Evolutionary conservation across 2,329 filamentous ascomycete genomes (phyloP).

Genomic region (Exophiala calicioides): DNA sequence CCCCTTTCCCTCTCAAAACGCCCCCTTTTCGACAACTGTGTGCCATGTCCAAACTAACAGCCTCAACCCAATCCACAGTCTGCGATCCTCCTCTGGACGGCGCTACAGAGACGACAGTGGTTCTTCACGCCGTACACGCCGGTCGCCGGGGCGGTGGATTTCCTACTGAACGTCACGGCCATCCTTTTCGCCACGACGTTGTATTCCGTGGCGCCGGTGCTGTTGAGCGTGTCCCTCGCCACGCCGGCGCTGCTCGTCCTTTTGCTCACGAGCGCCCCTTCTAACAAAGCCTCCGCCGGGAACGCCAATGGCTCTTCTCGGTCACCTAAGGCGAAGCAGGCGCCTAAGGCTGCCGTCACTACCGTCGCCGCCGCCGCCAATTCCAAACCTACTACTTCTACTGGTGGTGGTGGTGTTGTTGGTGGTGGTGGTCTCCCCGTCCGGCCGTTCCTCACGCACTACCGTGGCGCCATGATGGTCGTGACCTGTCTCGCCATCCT

Average conservation of each 20-base stretch:
- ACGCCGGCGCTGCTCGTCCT: constrained; percentile 66
- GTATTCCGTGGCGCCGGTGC: constrained; percentile 72
- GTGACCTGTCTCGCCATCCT: constrained; percentile 87
- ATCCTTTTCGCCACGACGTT: constrained; percentile 83
- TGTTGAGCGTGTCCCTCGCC: constrained; percentile 73
- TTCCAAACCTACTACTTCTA: not conserved
- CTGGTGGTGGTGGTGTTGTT: not conserved
- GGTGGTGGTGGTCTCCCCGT: constrained; percentile 39
- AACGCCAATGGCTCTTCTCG: constrained; percentile 5
- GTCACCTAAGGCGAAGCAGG: too few relatives aligned
- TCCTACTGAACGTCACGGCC: constrained; percentile 79
- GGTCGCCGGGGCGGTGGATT: constrained; percentile 73
- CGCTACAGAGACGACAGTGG: constrained; percentile 76
- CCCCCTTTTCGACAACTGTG: not conserved
- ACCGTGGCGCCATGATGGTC: constrained; percentile 88
- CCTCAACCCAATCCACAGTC: constrained; percentile 54
- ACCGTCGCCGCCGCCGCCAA: not conserved
- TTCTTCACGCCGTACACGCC: constrained; percentile 78
- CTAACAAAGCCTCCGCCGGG: constrained; percentile 27
- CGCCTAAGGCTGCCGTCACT: not conserved
- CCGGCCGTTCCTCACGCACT: constrained; percentile 90
- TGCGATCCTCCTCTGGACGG: constrained; percentile 82
- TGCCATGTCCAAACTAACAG: constrained; percentile 27
- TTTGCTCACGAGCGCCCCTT: constrained; percentile 30
- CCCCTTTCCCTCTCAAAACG: not conserved